Base-by-base conservation (phyloP, 2,329 filamentous ascomycete species). In the Blastomyces silverae region DNA sequence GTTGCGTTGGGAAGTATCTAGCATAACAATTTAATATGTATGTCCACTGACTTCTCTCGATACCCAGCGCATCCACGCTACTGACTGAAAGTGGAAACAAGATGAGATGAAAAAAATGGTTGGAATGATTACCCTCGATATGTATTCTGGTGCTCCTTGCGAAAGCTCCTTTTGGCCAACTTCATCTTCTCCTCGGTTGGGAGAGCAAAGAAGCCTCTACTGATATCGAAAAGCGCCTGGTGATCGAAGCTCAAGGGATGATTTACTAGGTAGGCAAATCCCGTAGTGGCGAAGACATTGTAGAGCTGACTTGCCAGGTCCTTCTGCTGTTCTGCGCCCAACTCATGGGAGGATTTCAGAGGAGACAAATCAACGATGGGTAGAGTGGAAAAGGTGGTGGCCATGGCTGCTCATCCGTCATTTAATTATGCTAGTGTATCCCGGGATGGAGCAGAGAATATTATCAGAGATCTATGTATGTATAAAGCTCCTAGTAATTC, bases 191-290 rank as follows among this genome's bases (percentile, higher is more conserved):
- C 72, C 7, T 74, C 69, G 10, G 68, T 66, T 0, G 77, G 71
- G 6, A 79, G 67, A 3, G 69, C 69, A 64, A 80, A 80, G 68
- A 80, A 78, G 17, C 74, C 69, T 59, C 73, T 71, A 3, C 76
- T 77, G 8, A 82, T 67, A 1, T 65, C 66, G 65, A 82, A 81
- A 1, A 82, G 74, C 61, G 79, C 75, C 0, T 76, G 74, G 66
- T 81, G 77, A 46, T 69, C 67, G 68, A 78, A 80, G 34, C 75
- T 77, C 34, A 81, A 67, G 0, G 79, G 79, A 5, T 73, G 64
- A 66, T 81, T 79, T 44, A 75, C 71, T 8, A 81, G 73, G 67
- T 82, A 82, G 7, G 79, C 79, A 67, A 81, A 81, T 8, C 80
- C 79, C 2, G 77, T 79, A 1, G 78, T 80, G 4, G 78, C 71